Evolutionary conservation across 1,139 yeast genomes (phyloP).

Genomic region (Saccharomyces hybrid): DNA sequence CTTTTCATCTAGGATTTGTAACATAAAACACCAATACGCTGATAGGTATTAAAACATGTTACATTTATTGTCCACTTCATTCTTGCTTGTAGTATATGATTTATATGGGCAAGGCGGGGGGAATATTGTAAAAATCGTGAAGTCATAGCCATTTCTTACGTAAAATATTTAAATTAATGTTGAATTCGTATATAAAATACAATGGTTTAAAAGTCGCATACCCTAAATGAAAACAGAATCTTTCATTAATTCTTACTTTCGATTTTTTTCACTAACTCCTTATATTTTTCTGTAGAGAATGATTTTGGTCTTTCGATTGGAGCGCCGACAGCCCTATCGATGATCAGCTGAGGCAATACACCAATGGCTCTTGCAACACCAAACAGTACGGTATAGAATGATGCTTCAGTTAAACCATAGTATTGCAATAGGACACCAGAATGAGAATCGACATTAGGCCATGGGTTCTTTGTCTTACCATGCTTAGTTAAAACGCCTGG

Average conservation of each 20-base stretch:
- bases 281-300: slow-evolving; percentile 55
- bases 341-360: slow-evolving; percentile 91
- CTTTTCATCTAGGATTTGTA: too few species aligned
- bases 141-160: neutral
- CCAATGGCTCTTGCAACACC: slow-evolving; percentile 98
- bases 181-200: neutral
- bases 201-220: neutral
- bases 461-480: slow-evolving; percentile 98
- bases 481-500: slow-evolving; percentile 92
- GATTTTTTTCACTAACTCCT: slow-evolving; percentile 26
- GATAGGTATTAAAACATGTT: too few species aligned
- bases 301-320: slow-evolving; percentile 98
- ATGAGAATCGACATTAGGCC: slow-evolving; percentile 98
- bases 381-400: slow-evolving; percentile 94
- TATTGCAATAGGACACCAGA: slow-evolving; percentile 95
- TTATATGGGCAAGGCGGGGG: neutral
- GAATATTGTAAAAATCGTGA: neutral
- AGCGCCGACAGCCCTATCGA: slow-evolving; percentile 90
- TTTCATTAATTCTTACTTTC: neutral
- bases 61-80: too few species aligned
- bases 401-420: slow-evolving; percentile 91
- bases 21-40: too few species aligned
- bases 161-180: neutral
- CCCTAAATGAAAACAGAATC: neutral
- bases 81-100: too few species aligned